Evolutionary conservation across 202 grass and related monocot genomes (phyloP).

Genomic region (Panicum hallii): DNA sequence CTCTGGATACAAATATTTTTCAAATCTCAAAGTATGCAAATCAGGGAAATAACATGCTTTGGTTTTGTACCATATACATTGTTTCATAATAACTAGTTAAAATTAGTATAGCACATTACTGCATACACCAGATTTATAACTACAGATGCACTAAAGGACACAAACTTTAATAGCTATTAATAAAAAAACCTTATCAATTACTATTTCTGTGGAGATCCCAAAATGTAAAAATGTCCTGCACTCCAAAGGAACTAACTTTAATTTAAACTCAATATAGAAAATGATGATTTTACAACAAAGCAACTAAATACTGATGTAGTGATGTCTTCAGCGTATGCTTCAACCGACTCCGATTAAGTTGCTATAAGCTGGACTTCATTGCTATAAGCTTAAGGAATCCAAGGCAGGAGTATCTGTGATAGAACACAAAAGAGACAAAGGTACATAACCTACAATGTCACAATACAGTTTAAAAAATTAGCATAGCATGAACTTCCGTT

Average conservation of each 20-base stretch:
- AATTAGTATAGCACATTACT: neutral
- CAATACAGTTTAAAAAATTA: neutral
- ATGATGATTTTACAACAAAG: conserved; percentile 8
- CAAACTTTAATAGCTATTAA: neutral
- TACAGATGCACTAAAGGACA: neutral
- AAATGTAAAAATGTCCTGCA: neutral
- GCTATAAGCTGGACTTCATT: neutral
- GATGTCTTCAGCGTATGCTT: neutral
- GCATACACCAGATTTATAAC: neutral
- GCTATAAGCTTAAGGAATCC: neutral
- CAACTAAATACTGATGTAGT: neutral
- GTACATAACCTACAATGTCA: neutral
- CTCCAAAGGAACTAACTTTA: neutral
- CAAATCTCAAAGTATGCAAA: neutral
- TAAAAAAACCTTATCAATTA: neutral
- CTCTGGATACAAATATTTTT: neutral
- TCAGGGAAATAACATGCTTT: neutral
- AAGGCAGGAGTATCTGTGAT: neutral
- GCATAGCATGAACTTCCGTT: neutral
- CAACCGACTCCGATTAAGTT: neutral
- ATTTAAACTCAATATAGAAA: neutral
- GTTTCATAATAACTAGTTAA: neutral
- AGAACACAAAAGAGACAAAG: neutral
- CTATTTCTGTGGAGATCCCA: neutral
- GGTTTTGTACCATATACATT: neutral